Conservation (phyloP, 176 grass and related monocot species). For the Leersia perrieri region DNA sequence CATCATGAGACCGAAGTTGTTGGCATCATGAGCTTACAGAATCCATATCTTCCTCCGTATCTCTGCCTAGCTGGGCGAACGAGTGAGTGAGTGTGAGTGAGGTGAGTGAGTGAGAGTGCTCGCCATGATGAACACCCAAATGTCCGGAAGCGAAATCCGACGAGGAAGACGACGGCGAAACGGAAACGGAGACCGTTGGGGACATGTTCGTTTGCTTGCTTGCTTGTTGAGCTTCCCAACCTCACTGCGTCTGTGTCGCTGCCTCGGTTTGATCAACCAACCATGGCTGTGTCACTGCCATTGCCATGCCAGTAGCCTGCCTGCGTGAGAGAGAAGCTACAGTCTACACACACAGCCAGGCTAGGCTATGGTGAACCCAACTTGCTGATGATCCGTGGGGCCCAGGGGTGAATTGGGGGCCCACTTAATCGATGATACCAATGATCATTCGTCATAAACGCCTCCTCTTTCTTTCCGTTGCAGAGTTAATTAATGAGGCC, state of each 20-base stretch:
- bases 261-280: conserved; percentile 23
- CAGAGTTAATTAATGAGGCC: not conserved
- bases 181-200: too few relatives aligned
- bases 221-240: conserved; percentile 32
- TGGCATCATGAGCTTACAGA: not conserved
- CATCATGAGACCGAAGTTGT: too few relatives aligned
- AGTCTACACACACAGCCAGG: too few relatives aligned
- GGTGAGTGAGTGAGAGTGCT: not conserved
- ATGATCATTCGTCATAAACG: not conserved
- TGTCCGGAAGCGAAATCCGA: conserved; percentile 21
- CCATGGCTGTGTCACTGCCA: not conserved
- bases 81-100: not conserved
- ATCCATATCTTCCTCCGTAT: not conserved
- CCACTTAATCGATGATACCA: not conserved
- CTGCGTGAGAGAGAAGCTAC: not conserved
- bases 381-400: not conserved
- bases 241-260: not conserved
- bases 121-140: conserved; percentile 14
- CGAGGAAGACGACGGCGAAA: not conserved
- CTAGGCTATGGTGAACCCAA: too few relatives aligned
- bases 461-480: not conserved
- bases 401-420: not conserved
- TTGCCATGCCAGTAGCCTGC: too few relatives aligned
- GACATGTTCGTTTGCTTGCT: too few relatives aligned
- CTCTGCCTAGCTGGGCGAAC: not conserved